Conservation (phyloP, 805 yeast genomes). For the Yarrowia hollandica region DNA sequence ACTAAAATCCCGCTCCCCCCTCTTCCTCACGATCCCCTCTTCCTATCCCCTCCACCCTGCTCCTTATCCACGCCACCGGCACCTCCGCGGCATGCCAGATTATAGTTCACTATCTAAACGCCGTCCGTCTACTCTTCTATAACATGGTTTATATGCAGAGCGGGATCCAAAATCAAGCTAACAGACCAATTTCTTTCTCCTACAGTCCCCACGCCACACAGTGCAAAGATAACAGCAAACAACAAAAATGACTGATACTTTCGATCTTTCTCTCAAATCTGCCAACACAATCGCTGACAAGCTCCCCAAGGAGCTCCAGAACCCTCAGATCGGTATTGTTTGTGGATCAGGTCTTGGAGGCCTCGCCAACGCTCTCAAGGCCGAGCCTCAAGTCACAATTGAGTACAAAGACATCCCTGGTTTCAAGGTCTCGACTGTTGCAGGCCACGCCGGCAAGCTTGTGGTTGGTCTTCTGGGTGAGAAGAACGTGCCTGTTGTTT, state of each 20-base stretch:
- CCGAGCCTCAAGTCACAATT: conserved; percentile 48
- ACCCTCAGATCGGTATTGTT: conserved; percentile 72
- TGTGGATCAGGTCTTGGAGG: conserved; percentile 97
- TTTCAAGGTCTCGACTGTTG: conserved; percentile 76
- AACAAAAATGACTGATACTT: conserved; percentile 5
- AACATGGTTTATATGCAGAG: conserved; percentile 5
- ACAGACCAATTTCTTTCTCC: background rate
- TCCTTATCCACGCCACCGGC: background rate
- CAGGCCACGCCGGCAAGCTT: conserved; percentile 84
- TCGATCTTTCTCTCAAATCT: conserved; percentile 29
- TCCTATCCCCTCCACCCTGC: no score
- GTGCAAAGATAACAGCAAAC: no score
- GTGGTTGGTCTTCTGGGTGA: conserved; percentile 74
- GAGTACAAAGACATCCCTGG: conserved; percentile 75
- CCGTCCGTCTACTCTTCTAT: conserved; percentile 16
- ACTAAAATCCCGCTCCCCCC: no score
- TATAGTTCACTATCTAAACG: conserved; percentile 13
- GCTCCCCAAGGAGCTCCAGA: conserved; percentile 33
- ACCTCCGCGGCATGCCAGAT: conserved; percentile 1
- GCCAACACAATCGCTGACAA: conserved; percentile 31
- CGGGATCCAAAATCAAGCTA: conserved; percentile 1
- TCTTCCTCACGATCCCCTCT: no score
- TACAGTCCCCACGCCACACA: background rate
- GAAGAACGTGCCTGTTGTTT: conserved; percentile 73
- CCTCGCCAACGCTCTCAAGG: conserved; percentile 57